Base-by-base conservation (phyloP, 2,329 filamentous ascomycete genomes). In the Penicillium sumatraense region DNA sequence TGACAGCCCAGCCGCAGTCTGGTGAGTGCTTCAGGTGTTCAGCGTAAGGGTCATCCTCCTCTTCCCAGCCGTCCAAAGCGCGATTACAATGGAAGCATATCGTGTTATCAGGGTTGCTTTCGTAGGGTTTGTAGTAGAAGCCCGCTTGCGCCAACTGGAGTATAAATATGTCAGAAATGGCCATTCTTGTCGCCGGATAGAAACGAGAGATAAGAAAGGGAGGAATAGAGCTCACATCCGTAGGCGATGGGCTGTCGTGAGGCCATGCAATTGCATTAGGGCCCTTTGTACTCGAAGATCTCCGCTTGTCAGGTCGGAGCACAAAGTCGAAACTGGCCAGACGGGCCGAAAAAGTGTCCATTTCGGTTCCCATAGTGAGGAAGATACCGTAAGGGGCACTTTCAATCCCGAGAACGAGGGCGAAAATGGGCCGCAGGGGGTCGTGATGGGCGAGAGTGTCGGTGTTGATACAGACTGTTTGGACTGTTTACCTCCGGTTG, bases 31-130 rank as follows among this genome's bases (percentile, higher is more conserved):
- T 90, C 26, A 96, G 72, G 74, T 99, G 95, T 71, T 99, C 95
- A 47, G 83, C 81, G 4, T 96, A 80, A 0, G 95, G 91, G 57
- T 91, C 85, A 70, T 99, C 95, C 20, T 87, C 86, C 35, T 88
- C 82, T 67, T 98, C 93, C 95, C 95, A 99, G 56, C 92, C 93
- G 71, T 96, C 92, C 11, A 99, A 82, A 52, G 88, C 86, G 71
- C 91, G 89, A 59, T 86, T 80, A 77, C 95, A 99, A 33, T 92
- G 81, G 74, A 96, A 98, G 73, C 95, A 99, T 63, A 86, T 84
- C 45, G 90, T 90, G 73, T 98, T 98, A 73, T 99, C 95, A 33
- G 88, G 88, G 68, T 87, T 90, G 44, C 85, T 83, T 49, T 85
- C 81, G 13, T 84, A 86, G 2, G 95, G 93, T 57, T 87, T 85